phyloP scores from a whole-genome alignment of 108 stramenopile species.

The Conticribra guillardii region DNA sequence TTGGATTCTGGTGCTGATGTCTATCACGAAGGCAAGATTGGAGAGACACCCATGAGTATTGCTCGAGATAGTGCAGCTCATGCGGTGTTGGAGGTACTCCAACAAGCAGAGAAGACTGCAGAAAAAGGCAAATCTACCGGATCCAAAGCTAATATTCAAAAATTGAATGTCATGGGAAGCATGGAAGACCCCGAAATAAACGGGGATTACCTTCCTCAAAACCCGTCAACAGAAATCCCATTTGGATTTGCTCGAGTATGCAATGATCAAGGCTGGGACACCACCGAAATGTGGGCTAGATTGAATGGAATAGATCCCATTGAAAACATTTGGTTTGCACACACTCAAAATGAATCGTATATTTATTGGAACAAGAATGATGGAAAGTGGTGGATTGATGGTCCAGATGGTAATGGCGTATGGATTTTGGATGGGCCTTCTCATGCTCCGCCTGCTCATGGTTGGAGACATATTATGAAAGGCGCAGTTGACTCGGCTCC shows the following conservation, averaged over 20 bases:
- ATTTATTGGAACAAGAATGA: constrained; percentile 55
- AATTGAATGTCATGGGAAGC: constrained; percentile 38
- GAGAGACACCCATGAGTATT: constrained; percentile 22
- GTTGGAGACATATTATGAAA: constrained; percentile 19
- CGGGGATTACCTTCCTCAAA: constrained; percentile 40
- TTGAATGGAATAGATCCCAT: constrained; percentile 28
- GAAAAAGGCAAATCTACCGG: constrained; percentile 12
- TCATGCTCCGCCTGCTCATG: constrained; percentile 46
- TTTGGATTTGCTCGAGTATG: constrained; percentile 42
- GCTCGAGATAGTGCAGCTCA: constrained; percentile 34
- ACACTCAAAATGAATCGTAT: constrained; percentile 51
- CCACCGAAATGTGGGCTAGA: constrained; percentile 31
- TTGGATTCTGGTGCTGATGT: constrained; percentile 64
- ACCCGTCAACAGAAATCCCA: constrained; percentile 25
- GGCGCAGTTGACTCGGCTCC: constrained; percentile 1
- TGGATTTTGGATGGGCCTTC: constrained; percentile 42
- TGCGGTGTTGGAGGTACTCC: constrained; percentile 33
- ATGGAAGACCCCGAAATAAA: constrained; percentile 16
- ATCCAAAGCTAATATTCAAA: constrained; percentile 28
- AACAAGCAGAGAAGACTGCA: constrained; percentile 16
- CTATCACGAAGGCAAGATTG: constrained; percentile 24
- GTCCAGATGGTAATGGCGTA: constrained; percentile 49
- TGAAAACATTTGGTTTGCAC: constrained; percentile 39
- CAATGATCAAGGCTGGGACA: constrained; percentile 26
- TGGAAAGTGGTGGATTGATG: constrained; percentile 59